Evolutionary conservation across 2,329 filamentous ascomycete genomes (phyloP).

Genomic region (Aureobasidium mangrovei): DNA sequence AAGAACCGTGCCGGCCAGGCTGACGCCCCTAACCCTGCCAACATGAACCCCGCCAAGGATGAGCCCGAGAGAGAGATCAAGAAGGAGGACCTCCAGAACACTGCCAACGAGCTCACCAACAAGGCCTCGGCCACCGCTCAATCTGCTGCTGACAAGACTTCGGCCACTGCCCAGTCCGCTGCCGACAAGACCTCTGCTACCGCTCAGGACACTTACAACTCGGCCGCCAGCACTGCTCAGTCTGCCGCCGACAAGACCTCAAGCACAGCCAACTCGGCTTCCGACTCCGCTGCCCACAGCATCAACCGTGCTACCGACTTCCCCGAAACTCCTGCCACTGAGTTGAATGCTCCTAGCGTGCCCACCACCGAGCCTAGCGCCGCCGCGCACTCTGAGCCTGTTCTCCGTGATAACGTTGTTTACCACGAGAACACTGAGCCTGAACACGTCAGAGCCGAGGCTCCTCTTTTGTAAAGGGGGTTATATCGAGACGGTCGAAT

Average conservation of each 20-base stretch:
- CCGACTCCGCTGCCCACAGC: neutral
- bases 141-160: slow-evolving; percentile 2
- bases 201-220: neutral
- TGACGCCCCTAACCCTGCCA: slow-evolving; percentile 18
- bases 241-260: slow-evolving; percentile 11
- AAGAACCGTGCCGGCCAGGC: slow-evolving; percentile 23
- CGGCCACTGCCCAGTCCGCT: slow-evolving; percentile 14
- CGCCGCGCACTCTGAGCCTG: slow-evolving; percentile 10
- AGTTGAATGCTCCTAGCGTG: slow-evolving; percentile 4
- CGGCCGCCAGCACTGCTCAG: slow-evolving; percentile 14
- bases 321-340: neutral
- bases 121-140: slow-evolving; percentile 10
- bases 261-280: slow-evolving; percentile 12
- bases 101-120: slow-evolving; percentile 15
- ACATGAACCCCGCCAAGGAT: slow-evolving; percentile 16
- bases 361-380: slow-evolving; percentile 10
- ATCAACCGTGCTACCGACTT: neutral
- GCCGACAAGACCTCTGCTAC: neutral
- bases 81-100: slow-evolving; percentile 19
- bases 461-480: slow-evolving; percentile 1
- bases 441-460: slow-evolving; percentile 8
- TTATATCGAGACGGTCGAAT: slow-evolving; percentile 1
- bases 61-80: slow-evolving; percentile 15
- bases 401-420: neutral
- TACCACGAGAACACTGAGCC: slow-evolving; percentile 10